Conservation (phyloP, 768 basidiomycete species). For the Clavaria fumosa region DNA sequence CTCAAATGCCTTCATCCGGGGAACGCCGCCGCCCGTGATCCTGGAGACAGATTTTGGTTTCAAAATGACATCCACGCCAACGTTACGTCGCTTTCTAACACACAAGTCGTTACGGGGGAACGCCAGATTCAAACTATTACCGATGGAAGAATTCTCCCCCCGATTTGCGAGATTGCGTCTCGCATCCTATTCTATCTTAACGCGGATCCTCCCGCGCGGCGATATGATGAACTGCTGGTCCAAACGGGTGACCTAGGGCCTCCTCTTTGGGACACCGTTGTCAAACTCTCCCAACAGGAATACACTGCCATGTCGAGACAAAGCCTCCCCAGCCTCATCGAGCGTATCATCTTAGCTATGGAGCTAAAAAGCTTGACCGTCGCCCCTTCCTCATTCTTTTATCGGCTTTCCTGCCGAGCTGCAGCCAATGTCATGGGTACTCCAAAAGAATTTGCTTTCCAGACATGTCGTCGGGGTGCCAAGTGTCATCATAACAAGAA, state of each 20-base stretch:
- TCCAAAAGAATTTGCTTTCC: slow-evolving; percentile 1
- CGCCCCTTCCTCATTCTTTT: slow-evolving; percentile 1
- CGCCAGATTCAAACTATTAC: slow-evolving; percentile 2
- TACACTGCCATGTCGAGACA: neutral
- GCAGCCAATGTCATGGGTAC: slow-evolving; percentile 1
- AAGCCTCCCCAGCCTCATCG: neutral
- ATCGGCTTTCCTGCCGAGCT: slow-evolving; percentile 1
- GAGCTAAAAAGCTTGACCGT: slow-evolving; percentile 1
- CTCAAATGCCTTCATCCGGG: slow-evolving; percentile 2
- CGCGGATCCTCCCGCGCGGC: neutral
- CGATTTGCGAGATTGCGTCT: slow-evolving; percentile 1
- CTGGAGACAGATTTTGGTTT: neutral
- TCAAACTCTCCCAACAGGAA: neutral
- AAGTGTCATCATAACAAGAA: slow-evolving; percentile 2
- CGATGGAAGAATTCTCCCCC: neutral
- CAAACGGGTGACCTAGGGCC: slow-evolving; percentile 2
- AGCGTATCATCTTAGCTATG: neutral
- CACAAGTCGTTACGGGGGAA: slow-evolving; percentile 2
- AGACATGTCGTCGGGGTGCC: neutral
- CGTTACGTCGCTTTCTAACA: neutral
- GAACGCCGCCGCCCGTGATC: neutral
- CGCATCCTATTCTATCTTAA: slow-evolving; percentile 5
- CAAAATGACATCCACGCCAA: neutral
- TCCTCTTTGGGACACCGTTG: slow-evolving; percentile 2
- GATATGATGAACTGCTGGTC: neutral